These are phyloP conservation scores for Ceratobasidium papillatum DNA, from an alignment of 1,284 basidiomycete species.

Conservation along the genomic window DNA sequence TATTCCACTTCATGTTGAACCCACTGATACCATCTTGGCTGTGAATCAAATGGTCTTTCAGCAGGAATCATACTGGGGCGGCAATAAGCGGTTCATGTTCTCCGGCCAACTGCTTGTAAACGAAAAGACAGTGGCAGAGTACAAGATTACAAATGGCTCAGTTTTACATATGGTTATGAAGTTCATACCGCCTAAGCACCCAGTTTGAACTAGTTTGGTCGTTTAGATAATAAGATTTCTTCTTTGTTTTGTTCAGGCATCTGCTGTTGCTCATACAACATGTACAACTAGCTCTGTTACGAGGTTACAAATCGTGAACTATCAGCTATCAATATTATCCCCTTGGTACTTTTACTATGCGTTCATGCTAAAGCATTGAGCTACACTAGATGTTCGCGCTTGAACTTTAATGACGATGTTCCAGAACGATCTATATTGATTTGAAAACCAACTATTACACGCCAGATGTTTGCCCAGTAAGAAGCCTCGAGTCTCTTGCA, in stretches of 20 bases:
- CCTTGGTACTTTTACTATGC: no score
- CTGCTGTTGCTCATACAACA: no score
- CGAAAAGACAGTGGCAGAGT: conserved; percentile 49
- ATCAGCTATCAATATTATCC: no score
- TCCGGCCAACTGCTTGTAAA: conserved; percentile 98
- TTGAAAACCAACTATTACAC: background rate
- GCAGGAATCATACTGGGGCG: conserved; percentile 97
- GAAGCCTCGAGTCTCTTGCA: background rate
- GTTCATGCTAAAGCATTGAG: no score
- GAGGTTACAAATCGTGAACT: no score
- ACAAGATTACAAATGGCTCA: background rate
- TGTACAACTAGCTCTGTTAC: no score
- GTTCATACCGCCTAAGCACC: background rate
- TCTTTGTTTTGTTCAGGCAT: background rate
- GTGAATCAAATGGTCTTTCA: conserved; percentile 96
- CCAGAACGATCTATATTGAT: background rate
- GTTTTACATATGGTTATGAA: background rate
- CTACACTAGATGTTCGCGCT: background rate
- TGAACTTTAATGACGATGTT: background rate
- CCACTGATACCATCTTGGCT: conserved; percentile 97
- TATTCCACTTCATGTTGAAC: conserved; percentile 97
- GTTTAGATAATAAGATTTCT: no score
- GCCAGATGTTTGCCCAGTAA: background rate
- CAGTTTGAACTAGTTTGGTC: background rate
- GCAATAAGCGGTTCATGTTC: conserved; percentile 97